These are phyloP conservation scores for Trametes cubensis DNA, from an alignment of 768 basidiomycete species.

Conservation along the genomic window DNA sequence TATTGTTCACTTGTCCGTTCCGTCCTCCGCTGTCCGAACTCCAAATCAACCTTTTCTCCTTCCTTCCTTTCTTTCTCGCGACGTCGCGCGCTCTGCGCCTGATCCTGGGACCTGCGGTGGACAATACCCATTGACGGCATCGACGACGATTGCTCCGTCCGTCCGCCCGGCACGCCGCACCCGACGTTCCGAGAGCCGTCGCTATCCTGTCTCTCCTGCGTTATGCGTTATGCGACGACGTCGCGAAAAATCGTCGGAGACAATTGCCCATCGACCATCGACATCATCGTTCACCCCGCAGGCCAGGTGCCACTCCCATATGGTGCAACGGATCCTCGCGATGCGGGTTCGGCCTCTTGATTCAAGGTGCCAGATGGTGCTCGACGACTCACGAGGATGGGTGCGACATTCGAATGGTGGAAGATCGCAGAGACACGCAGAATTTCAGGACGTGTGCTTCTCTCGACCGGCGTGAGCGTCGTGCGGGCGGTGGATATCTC, in stretches of 20 bases:
- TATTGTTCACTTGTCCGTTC: neutral
- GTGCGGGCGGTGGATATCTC: constrained; percentile 1
- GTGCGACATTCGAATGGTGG: neutral
- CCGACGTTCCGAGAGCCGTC: neutral
- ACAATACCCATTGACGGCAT: too few species aligned
- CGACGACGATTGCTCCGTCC: neutral
- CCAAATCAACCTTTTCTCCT: neutral
- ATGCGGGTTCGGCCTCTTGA: neutral
- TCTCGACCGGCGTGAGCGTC: neutral
- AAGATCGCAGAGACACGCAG: neutral
- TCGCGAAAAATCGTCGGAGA: neutral
- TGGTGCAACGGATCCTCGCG: neutral
- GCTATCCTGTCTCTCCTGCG: neutral
- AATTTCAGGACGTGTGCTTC: neutral
- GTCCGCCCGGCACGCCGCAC: neutral
- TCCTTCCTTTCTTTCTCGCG: neutral
- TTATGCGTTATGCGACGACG: neutral
- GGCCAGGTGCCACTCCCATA: neutral
- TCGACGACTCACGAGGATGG: neutral
- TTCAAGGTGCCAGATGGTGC: neutral
- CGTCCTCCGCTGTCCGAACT: neutral
- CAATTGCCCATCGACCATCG: neutral
- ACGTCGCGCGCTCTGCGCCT: too few species aligned
- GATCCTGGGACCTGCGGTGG: too few species aligned
- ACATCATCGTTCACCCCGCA: constrained; percentile 4